These are phyloP conservation scores for Parafenestella ontariensis DNA, from an alignment of 2,329 filamentous ascomycete genomes.

Conservation along the genomic window DNA sequence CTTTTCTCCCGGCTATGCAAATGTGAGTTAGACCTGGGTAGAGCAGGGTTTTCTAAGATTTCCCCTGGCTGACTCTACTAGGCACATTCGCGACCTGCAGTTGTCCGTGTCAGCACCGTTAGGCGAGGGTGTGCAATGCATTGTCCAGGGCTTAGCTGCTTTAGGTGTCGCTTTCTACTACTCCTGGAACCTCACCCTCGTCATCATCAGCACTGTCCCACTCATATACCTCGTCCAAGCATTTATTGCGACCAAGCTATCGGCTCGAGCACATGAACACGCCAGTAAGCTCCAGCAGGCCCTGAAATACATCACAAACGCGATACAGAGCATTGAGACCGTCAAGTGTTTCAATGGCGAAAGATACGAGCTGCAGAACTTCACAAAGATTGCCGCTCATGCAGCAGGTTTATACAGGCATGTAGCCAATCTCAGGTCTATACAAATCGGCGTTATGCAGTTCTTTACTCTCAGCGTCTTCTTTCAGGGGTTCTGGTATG, in stretches of 20 bases:
- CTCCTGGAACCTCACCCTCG: conserved; percentile 84
- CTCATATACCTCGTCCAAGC: conserved; percentile 68
- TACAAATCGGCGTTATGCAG: conserved; percentile 76
- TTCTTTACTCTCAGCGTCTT: conserved; percentile 82
- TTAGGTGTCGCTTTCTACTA: conserved; percentile 76
- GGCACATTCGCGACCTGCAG: conserved; percentile 83
- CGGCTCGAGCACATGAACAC: conserved; percentile 72
- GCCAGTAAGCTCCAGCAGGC: conserved; percentile 71
- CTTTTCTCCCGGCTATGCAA: conserved; percentile 75
- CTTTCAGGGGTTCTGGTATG: conserved; percentile 90
- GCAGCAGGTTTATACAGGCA: conserved; percentile 70
- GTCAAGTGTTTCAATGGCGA: conserved; percentile 88
- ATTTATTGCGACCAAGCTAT: conserved; percentile 66
- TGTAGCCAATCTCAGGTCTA: conserved; percentile 72
- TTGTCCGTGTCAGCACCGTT: conserved; percentile 80
- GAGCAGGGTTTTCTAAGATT: neutral
- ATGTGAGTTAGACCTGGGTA: conserved; percentile 62
- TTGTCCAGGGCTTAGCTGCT: conserved; percentile 69
- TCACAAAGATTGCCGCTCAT: conserved; percentile 62
- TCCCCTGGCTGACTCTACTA: conserved; percentile 47
- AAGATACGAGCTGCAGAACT: conserved; percentile 71
- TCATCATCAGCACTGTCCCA: conserved; percentile 77
- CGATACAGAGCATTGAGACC: conserved; percentile 77
- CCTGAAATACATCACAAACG: conserved; percentile 73
- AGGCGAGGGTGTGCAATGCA: conserved; percentile 70